Conservation (phyloP, 345 rosid species). For the Gossypium arboreum region DNA sequence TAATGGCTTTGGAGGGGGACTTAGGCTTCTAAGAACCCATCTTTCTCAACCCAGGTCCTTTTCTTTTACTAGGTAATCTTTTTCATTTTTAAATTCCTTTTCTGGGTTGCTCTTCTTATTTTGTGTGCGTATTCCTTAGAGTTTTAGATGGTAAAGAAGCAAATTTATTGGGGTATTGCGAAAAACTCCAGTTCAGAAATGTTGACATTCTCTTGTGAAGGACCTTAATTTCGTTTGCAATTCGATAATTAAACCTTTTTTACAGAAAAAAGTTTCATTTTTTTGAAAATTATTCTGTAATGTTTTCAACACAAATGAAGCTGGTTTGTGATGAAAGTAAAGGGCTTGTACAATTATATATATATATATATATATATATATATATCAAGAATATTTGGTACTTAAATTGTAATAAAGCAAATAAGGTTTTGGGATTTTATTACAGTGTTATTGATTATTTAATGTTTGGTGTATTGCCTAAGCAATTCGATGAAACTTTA, state of each 20-base stretch:
- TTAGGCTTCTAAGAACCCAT: slow-evolving; percentile 34
- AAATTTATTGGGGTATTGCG: not conserved
- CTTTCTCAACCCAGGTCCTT: slow-evolving; percentile 37
- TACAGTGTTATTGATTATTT: not conserved
- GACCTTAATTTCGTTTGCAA: slow-evolving; percentile 1
- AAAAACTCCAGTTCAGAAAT: slow-evolving; percentile 11
- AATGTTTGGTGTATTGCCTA: not conserved
- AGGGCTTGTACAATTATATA: not conserved
- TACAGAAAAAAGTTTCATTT: not conserved
- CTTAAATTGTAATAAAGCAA: not conserved
- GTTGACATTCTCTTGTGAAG: not conserved
- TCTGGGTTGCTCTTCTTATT: not conserved
- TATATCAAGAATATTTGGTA: not conserved
- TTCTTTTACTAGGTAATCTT: slow-evolving; percentile 37
- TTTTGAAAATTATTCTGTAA: not conserved
- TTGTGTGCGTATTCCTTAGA: not conserved
- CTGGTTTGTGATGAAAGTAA: not conserved
- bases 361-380: not conserved
- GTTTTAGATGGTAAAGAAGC: not conserved
- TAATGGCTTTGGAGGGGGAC: slow-evolving; percentile 50
- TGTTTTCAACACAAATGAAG: slow-evolving; percentile 1
- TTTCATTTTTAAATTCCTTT: not conserved
- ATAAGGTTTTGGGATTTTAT: not conserved
- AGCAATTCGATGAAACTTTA: not conserved
- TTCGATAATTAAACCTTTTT: not conserved